Evolutionary conservation across 495 filamentous ascomycete genomes (phyloP), one percentile per base, ranked within the genome.

Genomic region (Trichocladium uniseriatum): DNA sequence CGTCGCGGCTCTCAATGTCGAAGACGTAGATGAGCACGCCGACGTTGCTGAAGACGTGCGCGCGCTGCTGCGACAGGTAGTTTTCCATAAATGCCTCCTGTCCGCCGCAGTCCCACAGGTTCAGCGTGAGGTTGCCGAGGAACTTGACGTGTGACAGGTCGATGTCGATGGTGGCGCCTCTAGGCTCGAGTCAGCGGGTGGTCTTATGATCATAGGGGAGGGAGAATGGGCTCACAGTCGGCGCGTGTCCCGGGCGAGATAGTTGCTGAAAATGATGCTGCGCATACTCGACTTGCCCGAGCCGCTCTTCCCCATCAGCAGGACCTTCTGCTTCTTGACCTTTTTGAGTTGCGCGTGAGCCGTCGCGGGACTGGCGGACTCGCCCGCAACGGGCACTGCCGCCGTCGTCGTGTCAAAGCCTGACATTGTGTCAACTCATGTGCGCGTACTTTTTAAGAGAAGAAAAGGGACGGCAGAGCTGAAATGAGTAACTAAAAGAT

Each of bases 281-380:
- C 94, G 79, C 92, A 98, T 98, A 41, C 89, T 95, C 27, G 90
- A 95, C 66, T 98, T 98, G n/a, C 92, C 92, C n/a, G 91, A 94
- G 50, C 92, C 92, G 53, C 85, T 90, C 72, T 96, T 96, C 53
- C 92, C 92, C 91, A 79, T 79, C 43, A 79, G 65, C 6, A 79
- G 65, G 21, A 79, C 75, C 64, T 79, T 79, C 62, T 79, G 77
- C 68, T 78, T 79, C 69, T 79, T 79, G 18, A 76, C 72, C 52
- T 79, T 79, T 53, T 72, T 75, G 24, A 75, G 66, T 45, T 75
- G 69, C 44, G 56, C 54, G 14, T 52, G 42, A 29, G 53, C 44
- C 6, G 45, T 49, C 15, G 34, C 29, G 8, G 10, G 24, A 9
- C 14, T 19, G 18, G 18, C 41, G 16, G 44, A 15, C 13, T 36